Evolutionary conservation across 192 early-diverging fungal species (phyloP), one percentile per base, ranked within the genome.

Genomic region (Helicostylum pulchrum): DNA sequence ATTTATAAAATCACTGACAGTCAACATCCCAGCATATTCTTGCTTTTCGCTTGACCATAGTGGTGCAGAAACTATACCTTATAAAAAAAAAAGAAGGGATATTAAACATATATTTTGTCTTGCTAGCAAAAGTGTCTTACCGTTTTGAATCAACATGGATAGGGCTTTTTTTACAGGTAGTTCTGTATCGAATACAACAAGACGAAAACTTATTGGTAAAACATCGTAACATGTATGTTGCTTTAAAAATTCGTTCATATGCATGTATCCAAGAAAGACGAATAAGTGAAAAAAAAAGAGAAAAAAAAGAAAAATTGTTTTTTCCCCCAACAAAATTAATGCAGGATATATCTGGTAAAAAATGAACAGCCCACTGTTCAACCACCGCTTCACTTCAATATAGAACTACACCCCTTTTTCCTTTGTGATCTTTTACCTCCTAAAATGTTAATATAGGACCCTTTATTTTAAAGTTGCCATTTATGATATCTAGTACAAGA

Each of bases 1-100:
- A 71, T 94, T 88, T 45, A 98, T 91, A 71, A 98, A 91, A 68
- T 98, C 96, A 1, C 93, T 91, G 2, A 94, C 94, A 17, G 93
- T 96, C 73, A 97, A 78, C 92, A 97, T 94, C 54, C 96, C 96
- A 0, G 88, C 87, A 68, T 92, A 96, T 73, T 83, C 80, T 55
- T 91, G 87, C 3, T 80, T 79, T 2, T 71, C 65, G 4, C 91
- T 88, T 65, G 94, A 90, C 89, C 92, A 98, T 52, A 98, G 79
- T 36, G 94, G 93, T 17, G 94, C 94, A 11, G 92, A 94, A 61
- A 95, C 93, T 60, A 96, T 85, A 17, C 90, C 91, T 93, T 68
- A 59, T 31, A 32, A 48, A 36, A 31, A 11, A 9, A 49, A 48
- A n/a, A 17, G 8, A 3, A 31, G 14, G 19, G 2, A 9, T 14